Base-by-base conservation (phyloP, 2,329 filamentous ascomycete species). In the Elsinoe fawcettii region DNA sequence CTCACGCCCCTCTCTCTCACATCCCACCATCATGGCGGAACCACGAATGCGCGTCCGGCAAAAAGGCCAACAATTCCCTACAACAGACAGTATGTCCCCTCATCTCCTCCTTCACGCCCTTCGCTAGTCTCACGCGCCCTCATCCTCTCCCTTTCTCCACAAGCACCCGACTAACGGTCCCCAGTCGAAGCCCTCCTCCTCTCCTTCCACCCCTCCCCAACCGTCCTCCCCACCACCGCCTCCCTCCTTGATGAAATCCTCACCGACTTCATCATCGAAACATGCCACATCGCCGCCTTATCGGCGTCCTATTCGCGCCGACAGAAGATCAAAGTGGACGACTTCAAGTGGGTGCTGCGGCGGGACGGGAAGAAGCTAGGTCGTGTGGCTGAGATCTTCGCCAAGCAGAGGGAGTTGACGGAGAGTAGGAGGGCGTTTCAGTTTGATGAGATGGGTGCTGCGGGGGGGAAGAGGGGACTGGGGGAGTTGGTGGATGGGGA, bases 251-350 rank as follows among this genome's bases (percentile, higher is more conserved):
- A 97, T 77, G 91, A 96, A 74, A 92, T 97, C 65, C 83, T 96
- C 60, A 96, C 91, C 61, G 93, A 97, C 76, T 96, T 95, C 77
- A 89, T 97, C 70, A 90, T 95, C 69, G 90, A 93, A 70, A 85
- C 93, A 56, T 92, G 88, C 73, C 93, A 95, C 75, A 86, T 90
- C 68, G 92, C 93, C 3, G 89, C 90, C 3, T 84, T 88, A 44
- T 85, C 86, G 55, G 93, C 93, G 0, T 85, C 88, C 70, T 89
- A 95, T 72, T 85, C 88, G 2, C 87, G 90, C 0, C 87, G 93
- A 1, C 89, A 95, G 66, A 99, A 99, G 75, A 90, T 99, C 74
- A 99, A 99, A 72, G 88, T 95, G 66, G 92, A 96, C 67, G 93
- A 99, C 73, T 96, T 99, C 75, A 90, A 95, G 67, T 99, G 95